A percentile compares a stretch with the other conserved stretches of the same genome.
phyloP scores from a whole-genome alignment of 1,139 yeast genomes.

The Yamadazyma dendronema region DNA sequence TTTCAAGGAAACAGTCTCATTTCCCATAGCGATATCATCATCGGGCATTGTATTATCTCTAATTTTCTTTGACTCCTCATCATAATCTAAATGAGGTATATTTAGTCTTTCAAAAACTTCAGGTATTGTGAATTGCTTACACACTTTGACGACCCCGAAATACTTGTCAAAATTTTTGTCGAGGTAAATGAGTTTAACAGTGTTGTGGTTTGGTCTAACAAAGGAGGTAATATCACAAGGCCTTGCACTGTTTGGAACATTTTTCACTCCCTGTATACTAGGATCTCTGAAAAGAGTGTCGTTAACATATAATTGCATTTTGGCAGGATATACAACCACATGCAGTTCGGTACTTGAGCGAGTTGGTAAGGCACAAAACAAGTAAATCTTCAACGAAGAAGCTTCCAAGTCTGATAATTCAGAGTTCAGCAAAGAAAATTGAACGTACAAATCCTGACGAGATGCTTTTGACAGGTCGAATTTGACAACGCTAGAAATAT shows the following conservation, averaged over 20 bases:
- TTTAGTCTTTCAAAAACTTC: constrained; percentile 23
- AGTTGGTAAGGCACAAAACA: neutral
- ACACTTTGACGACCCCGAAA: constrained; percentile 50
- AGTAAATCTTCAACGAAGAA: neutral
- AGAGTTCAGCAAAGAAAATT: constrained; percentile 17
- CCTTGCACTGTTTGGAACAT: constrained; percentile 59
- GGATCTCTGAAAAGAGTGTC: constrained; percentile 39
- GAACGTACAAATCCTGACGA: constrained; percentile 37
- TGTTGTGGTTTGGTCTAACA: constrained; percentile 36
- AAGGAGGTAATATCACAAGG: constrained; percentile 62
- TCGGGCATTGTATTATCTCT: constrained; percentile 45
- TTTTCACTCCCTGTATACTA: constrained; percentile 55
- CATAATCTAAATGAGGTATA: constrained; percentile 5
- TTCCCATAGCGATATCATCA: constrained; percentile 56
- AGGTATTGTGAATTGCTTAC: constrained; percentile 45
- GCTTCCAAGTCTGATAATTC: neutral
- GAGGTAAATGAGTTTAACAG: constrained; percentile 51
- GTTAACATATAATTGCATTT: constrained; percentile 56
- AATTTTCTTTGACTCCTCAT: constrained; percentile 24
- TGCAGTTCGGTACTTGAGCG: constrained; percentile 18
- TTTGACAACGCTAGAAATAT: constrained; percentile 47
- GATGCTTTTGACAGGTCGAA: constrained; percentile 16
- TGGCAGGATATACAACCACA: constrained; percentile 55
- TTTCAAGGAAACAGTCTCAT: constrained; percentile 54
- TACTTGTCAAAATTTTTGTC: constrained; percentile 44